Evolutionary conservation across 352 stramenopile genomes (phyloP).

Genomic region (Phytophthora pistaciae): DNA sequence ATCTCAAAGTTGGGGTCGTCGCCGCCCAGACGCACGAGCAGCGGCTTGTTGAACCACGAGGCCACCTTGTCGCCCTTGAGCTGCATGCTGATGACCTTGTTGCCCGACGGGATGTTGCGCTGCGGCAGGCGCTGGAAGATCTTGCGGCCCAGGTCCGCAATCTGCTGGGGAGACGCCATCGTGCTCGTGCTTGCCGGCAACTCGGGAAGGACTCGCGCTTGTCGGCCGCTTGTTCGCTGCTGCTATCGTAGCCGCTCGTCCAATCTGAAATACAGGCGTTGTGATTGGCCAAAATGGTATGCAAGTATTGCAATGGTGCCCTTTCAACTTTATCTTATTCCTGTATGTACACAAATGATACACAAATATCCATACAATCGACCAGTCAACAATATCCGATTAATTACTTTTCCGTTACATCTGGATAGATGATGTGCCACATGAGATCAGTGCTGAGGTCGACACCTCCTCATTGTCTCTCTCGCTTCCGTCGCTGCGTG

Average conservation of each 20-base stretch:
- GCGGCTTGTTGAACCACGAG: constrained; percentile 89
- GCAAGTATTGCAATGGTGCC: constrained; percentile 6
- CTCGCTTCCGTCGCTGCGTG: constrained; percentile 9
- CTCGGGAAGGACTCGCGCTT: constrained; percentile 10
- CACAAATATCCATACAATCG: constrained; percentile 2
- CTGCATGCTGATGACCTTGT: constrained; percentile 92
- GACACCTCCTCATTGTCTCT: constrained; percentile 10
- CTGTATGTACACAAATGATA: constrained; percentile 2
- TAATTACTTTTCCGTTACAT: constrained; percentile 10
- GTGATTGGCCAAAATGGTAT: constrained; percentile 18
- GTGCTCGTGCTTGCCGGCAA: constrained; percentile 8
- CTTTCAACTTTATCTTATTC: background rate
- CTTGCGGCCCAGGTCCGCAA: constrained; percentile 86
- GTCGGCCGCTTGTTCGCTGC: constrained; percentile 10
- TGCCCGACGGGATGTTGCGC: constrained; percentile 81
- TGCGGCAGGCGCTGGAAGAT: constrained; percentile 91
- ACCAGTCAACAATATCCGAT: background rate
- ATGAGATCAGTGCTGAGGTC: constrained; percentile 12
- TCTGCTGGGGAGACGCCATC: constrained; percentile 63
- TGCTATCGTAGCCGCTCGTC: constrained; percentile 38
- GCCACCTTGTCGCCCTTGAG: constrained; percentile 88
- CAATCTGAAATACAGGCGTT: background rate
- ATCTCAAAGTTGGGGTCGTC: constrained; percentile 90
- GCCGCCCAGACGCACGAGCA: constrained; percentile 74
- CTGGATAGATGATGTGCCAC: constrained; percentile 21